Percentiles rank a stretch among this genome's conserved stretches.
These are phyloP conservation scores for Aspergillus wentii DNA, from an alignment of 495 filamentous ascomycete genomes.

Conservation along the genomic window DNA sequence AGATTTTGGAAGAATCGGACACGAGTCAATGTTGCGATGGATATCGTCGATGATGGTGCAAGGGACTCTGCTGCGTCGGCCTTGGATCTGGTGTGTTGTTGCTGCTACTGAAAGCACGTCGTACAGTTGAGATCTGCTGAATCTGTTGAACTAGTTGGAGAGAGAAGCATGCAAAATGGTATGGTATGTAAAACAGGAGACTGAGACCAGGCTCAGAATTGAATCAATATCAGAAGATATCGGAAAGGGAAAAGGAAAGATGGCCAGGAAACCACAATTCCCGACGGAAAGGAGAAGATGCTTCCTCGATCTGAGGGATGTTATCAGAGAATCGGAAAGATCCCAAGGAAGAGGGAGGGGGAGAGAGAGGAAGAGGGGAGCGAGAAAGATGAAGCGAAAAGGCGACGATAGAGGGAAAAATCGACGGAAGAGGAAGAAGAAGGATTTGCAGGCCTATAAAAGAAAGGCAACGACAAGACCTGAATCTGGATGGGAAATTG, in stretches of 20 bases:
- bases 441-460: too few relatives aligned
- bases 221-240: neutral
- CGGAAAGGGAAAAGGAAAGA: neutral
- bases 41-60: neutral
- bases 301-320: too few relatives aligned
- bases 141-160: slow-evolving; percentile 4
- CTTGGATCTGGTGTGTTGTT: neutral
- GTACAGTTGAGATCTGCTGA: slow-evolving; percentile 8
- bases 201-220: slow-evolving; percentile 1
- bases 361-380: neutral
- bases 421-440: neutral
- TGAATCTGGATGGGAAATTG: too few relatives aligned
- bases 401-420: neutral
- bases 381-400: neutral
- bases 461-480: too few relatives aligned
- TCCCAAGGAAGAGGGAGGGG: neutral
- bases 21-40: too few relatives aligned
- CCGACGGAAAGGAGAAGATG: neutral
- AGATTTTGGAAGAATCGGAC: too few relatives aligned
- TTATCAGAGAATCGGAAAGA: neutral
- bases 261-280: neutral
- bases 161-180: slow-evolving; percentile 7
- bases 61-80: neutral
- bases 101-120: slow-evolving; percentile 10
- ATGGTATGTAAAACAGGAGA: slow-evolving; percentile 8